Conservation (phyloP, 345 rosid species). For the Capsella bursapastoris region DNA sequence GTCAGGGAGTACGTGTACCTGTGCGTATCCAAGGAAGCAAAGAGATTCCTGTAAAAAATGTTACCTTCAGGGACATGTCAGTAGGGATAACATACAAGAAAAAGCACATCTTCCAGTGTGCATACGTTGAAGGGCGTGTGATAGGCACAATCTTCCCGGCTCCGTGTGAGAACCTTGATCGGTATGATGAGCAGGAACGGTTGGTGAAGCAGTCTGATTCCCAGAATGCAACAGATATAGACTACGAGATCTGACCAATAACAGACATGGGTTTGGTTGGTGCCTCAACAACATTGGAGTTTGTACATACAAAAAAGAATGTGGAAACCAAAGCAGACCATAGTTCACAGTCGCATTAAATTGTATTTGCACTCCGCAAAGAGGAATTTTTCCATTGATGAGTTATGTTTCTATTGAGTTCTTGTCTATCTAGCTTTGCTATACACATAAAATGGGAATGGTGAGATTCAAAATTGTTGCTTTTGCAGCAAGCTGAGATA, state of each 20-base stretch:
- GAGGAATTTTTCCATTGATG: constrained; percentile 19
- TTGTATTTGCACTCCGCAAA: constrained; percentile 22
- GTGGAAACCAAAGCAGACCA: constrained; percentile 11
- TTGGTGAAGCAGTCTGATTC: constrained; percentile 67
- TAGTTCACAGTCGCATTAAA: neutral
- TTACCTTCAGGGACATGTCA: constrained; percentile 83
- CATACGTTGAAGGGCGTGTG: constrained; percentile 83
- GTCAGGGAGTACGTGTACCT: constrained; percentile 94
- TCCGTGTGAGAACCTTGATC: constrained; percentile 92
- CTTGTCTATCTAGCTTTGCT: neutral
- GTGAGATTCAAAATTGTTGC: neutral
- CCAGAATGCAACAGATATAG: constrained; percentile 83
- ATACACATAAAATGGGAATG: neutral
- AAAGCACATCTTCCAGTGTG: constrained; percentile 93
- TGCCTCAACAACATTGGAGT: constrained; percentile 23
- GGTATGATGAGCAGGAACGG: constrained; percentile 70
- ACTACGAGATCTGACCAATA: constrained; percentile 55
- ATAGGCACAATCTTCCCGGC: constrained; percentile 86
- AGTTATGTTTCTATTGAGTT: constrained; percentile 1
- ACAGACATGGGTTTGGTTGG: constrained; percentile 7
- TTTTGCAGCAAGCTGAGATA: constrained; percentile 4
- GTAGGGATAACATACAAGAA: constrained; percentile 93
- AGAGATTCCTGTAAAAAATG: constrained; percentile 79
- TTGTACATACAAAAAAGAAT: constrained; percentile 35
- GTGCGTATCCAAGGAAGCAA: constrained; percentile 93